Conservation (phyloP, 2,329 filamentous ascomycete genomes). For the Alternaria conjuncta region DNA sequence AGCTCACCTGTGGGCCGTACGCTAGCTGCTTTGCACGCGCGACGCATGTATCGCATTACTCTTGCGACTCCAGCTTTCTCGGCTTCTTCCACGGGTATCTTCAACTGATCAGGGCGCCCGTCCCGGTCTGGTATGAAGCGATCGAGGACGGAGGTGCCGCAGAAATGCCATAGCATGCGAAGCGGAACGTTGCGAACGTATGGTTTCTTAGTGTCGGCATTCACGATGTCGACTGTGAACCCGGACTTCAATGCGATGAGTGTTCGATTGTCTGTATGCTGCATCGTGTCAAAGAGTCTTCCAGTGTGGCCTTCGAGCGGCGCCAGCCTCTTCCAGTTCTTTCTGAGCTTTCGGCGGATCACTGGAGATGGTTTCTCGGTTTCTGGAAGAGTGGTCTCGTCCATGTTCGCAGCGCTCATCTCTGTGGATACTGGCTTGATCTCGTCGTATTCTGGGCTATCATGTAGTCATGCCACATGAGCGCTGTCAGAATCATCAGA, state of each 20-base stretch:
- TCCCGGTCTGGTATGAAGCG: not conserved
- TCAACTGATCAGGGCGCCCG: not conserved
- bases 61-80: not conserved
- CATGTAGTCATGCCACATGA: not conserved
- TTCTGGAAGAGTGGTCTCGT: too few species aligned
- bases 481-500: not conserved
- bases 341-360: not conserved
- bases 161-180: not conserved
- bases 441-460: not conserved
- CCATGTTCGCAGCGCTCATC: too few species aligned
- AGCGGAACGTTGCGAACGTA: not conserved
- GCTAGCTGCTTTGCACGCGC: not conserved
- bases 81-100: not conserved
- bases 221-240: not conserved
- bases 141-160: not conserved
- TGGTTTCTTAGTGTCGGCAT: not conserved
- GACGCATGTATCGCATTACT: not conserved
- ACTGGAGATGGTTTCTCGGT: not conserved
- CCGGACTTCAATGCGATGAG: not conserved
- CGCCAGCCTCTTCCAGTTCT: not conserved
- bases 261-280: not conserved
- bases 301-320: not conserved
- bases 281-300: not conserved
- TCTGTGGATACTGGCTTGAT: too few species aligned
- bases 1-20: not conserved